Conservation (phyloP, 1,284 basidiomycete species). For the Macrocystidia cucumis region DNA sequence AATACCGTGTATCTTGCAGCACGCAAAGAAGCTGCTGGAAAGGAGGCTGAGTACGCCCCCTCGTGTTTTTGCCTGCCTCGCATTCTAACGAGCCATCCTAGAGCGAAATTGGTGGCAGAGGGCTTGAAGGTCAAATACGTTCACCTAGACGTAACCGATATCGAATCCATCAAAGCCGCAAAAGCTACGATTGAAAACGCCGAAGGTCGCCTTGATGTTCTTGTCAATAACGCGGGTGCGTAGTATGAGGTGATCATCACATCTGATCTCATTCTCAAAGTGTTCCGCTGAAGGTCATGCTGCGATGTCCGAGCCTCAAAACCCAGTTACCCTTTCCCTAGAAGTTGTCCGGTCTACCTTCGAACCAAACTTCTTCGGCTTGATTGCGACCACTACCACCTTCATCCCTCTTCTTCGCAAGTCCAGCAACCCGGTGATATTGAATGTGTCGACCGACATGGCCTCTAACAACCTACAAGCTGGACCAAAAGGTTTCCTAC, state of each 20-base stretch:
- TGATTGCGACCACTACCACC: slow-evolving; percentile 27
- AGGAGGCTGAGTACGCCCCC: slow-evolving; percentile 18
- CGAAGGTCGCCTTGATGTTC: slow-evolving; percentile 35
- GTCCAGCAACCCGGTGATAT: slow-evolving; percentile 19
- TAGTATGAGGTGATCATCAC: background rate
- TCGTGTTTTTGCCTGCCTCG: background rate
- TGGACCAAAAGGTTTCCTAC: slow-evolving; percentile 15
- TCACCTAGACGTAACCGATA: slow-evolving; percentile 26
- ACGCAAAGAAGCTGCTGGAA: slow-evolving; percentile 17
- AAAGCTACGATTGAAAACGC: slow-evolving; percentile 26
- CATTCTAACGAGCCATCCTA: slow-evolving; percentile 5
- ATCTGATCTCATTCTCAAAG: background rate
- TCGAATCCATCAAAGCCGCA: slow-evolving; percentile 25
- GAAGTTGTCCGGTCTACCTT: slow-evolving; percentile 23
- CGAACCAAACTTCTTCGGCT: slow-evolving; percentile 30
- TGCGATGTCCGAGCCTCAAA: slow-evolving; percentile 24
- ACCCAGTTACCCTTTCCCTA: slow-evolving; percentile 23
- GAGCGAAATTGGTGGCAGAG: slow-evolving; percentile 18
- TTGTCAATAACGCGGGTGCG: slow-evolving; percentile 42
- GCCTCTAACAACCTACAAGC: slow-evolving; percentile 48
- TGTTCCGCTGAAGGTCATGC: slow-evolving; percentile 17
- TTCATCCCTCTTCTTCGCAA: slow-evolving; percentile 26
- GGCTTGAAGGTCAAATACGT: slow-evolving; percentile 22
- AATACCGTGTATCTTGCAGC: slow-evolving; percentile 23
- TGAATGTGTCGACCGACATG: slow-evolving; percentile 31